Evolutionary conservation across 306 rosid species (phyloP), one percentile per base, ranked within the genome.

Genomic region (Boehmeria nivea): DNA sequence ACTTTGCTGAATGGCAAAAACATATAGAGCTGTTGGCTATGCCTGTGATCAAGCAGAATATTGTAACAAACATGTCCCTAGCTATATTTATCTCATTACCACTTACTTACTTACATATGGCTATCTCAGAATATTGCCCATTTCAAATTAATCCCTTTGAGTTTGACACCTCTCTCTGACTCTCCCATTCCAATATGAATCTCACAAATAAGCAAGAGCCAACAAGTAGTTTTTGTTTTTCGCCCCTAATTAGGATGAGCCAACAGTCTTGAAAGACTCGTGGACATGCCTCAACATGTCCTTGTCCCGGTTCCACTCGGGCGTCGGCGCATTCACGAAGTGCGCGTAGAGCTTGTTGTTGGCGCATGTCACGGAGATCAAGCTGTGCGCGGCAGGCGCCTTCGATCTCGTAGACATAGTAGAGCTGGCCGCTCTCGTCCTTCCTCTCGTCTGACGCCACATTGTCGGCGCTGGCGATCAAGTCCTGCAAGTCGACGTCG

Each of bases 281-380:
- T 90, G 98, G 62, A 84, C 83, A 72, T 90, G 98, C 74, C 43
- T 77, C 60, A 90, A 59, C 63, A 84, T 27, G 21, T 86, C 95
- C 61, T 64, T 67, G 60, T 82, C 95, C 27, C 67, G 82, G 40
- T 78, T 84, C 95, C 98, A 87, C 66, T 90, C 95, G 0, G 91
- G 83, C 13, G 73, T 62, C 0, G 94, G 94, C 12, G 95, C 94
- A 73, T 90, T 90, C 17, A 90, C 94, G 48, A 86, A 87, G 74
- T 86, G 98, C 3, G 94, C 95, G 64, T 87, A 87, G 9, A 87
- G 88, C 79, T 90, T 90, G 65, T 90, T 87, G 17, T 74, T 80
- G 1, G 91, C 81, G 75, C 94, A 90, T 3, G 94, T 90, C 20
- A 90, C 91, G 0, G 91, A 81, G 59, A 87, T 91, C 78, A 91